A percentile compares a stretch with the other conserved stretches of the same genome.
Conservation (phyloP, 1,139 yeast genomes). For the Candida labiduridarum region DNA sequence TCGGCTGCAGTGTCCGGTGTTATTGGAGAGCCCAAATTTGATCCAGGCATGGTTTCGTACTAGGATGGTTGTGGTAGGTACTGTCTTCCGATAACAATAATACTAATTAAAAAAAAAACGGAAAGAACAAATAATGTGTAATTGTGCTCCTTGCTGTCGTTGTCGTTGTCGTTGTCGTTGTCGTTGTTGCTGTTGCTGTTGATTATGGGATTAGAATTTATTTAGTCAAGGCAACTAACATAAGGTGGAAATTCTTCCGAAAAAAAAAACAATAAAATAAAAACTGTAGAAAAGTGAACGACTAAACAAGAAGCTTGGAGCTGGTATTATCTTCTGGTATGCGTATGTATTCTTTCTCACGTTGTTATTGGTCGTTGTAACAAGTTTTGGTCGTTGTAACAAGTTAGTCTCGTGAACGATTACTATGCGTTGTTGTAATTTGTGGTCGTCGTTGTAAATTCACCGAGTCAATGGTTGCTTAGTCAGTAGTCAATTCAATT, state of each 20-base stretch:
- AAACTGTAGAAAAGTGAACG: neutral
- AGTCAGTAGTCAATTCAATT: neutral
- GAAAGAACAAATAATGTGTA: neutral
- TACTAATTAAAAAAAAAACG: too few relatives aligned
- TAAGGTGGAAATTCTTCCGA: neutral
- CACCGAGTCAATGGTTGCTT: neutral
- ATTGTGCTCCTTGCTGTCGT: slow-evolving; percentile 2
- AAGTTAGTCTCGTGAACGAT: too few relatives aligned
- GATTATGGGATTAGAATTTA: slow-evolving; percentile 4
- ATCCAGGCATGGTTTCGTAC: neutral
- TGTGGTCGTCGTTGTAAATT: neutral
- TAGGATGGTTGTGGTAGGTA: too few relatives aligned
- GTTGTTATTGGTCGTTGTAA: too few relatives aligned
- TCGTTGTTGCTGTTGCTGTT: slow-evolving; percentile 7
- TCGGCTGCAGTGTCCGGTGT: neutral
- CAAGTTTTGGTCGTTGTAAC: too few relatives aligned
- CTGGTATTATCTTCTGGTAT: neutral
- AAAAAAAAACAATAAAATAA: neutral
- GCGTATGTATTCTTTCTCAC: too few relatives aligned
- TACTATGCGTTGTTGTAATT: neutral
- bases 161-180: slow-evolving; percentile 8
- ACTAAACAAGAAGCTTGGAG: neutral
- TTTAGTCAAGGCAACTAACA: neutral
- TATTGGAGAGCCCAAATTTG: neutral
- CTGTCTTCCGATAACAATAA: too few relatives aligned